Percentiles rank a stretch among this genome's conserved stretches.
These are phyloP conservation scores for Microdochium trichocladiopsis DNA, from an alignment of 2,329 filamentous ascomycete genomes.

Conservation along the genomic window DNA sequence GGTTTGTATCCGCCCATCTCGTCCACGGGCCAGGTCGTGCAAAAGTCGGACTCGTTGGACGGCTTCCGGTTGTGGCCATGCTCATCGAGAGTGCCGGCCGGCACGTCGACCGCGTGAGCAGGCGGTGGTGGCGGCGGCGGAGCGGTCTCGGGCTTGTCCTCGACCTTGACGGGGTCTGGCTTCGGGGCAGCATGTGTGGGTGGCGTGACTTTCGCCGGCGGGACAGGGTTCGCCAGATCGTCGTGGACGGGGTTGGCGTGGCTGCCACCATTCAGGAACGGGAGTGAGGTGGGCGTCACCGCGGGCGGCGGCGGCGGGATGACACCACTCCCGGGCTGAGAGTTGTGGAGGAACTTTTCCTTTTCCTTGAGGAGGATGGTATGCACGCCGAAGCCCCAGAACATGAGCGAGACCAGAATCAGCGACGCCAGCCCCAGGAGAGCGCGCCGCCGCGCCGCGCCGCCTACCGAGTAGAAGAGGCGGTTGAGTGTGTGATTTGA, in stretches of 20 bases:
- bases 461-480: neutral
- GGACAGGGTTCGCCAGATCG: too few species aligned
- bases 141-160: too few species aligned
- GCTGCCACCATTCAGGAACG: too few species aligned
- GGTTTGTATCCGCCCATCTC: slow-evolving; percentile 13
- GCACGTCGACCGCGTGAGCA: slow-evolving; percentile 6
- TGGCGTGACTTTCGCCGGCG: too few species aligned
- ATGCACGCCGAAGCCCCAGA: neutral
- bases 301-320: too few species aligned
- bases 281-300: too few species aligned
- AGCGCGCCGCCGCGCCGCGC: neutral
- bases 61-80: neutral
- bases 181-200: too few species aligned
- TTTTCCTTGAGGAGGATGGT: neutral
- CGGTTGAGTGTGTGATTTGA: neutral
- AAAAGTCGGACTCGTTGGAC: slow-evolving; percentile 9
- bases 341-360: neutral
- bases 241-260: too few species aligned
- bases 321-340: neutral
- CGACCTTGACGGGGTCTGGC: too few species aligned
- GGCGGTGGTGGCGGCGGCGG: neutral
- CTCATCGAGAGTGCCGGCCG: neutral
- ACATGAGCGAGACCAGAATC: neutral
- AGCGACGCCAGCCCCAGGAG: neutral
- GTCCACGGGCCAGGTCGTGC: slow-evolving; percentile 20